phyloP scores from a whole-genome alignment of 2,329 filamentous ascomycete species.

The Fusarium torulosum region DNA sequence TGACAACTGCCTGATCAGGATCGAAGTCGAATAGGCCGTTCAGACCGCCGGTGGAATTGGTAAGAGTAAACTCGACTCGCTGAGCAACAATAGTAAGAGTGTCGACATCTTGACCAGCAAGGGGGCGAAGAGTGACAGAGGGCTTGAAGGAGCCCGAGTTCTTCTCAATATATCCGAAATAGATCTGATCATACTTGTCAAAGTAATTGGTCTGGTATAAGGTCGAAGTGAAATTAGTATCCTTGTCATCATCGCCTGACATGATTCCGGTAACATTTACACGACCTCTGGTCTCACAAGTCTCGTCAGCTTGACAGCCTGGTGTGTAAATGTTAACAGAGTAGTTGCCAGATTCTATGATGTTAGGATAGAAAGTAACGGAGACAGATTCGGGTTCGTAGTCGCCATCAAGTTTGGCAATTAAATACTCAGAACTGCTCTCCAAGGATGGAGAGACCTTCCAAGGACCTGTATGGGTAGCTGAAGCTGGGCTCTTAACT shows the following conservation, averaged over 20 bases:
- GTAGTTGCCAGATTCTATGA: slow-evolving; percentile 92
- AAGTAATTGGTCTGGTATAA: slow-evolving; percentile 94
- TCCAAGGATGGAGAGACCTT: slow-evolving; percentile 72
- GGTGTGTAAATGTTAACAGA: slow-evolving; percentile 92
- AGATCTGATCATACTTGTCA: slow-evolving; percentile 96
- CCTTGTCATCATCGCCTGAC: slow-evolving; percentile 61
- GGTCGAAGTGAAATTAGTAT: slow-evolving; percentile 66
- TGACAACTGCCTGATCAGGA: slow-evolving; percentile 66
- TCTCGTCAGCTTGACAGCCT: slow-evolving; percentile 84
- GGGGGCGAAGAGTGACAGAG: slow-evolving; percentile 80
- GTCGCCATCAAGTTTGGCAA: slow-evolving; percentile 69
- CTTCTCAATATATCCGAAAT: slow-evolving; percentile 85
- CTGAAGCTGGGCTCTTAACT: slow-evolving; percentile 70
- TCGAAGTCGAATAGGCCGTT: slow-evolving; percentile 94
- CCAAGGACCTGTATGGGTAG: slow-evolving; percentile 82
- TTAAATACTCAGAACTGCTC: slow-evolving; percentile 83
- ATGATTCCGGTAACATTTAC: slow-evolving; percentile 85
- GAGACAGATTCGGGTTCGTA: slow-evolving; percentile 71
- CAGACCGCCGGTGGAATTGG: slow-evolving; percentile 80
- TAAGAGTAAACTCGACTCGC: slow-evolving; percentile 80
- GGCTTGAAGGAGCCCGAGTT: slow-evolving; percentile 80
- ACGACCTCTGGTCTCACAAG: slow-evolving; percentile 80
- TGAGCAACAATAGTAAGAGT: slow-evolving; percentile 88
- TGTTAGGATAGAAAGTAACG: slow-evolving; percentile 85
- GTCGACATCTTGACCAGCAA: slow-evolving; percentile 70